Percentiles rank a stretch among this genome's conserved stretches.
phyloP scores from a whole-genome alignment of 441 rosid species.

The Gossypium davidsonii region DNA sequence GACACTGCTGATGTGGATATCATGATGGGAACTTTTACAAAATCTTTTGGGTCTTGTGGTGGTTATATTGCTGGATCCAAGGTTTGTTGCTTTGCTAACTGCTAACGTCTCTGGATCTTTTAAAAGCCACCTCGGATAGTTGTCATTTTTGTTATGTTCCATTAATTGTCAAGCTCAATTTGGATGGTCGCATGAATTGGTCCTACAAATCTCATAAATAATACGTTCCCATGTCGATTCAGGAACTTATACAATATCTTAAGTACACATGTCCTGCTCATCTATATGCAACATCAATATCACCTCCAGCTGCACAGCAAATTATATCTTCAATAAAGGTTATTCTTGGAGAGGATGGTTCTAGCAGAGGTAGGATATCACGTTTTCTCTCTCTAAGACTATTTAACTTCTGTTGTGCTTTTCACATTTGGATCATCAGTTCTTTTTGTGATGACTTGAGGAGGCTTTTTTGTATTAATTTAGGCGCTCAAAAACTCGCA shows the following conservation, averaged over 20 bases:
- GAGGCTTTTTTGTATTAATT: neutral
- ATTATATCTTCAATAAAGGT: slow-evolving; percentile 74
- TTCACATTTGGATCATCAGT: neutral
- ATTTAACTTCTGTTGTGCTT: neutral
- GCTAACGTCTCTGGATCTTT: neutral
- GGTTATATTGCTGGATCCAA: slow-evolving; percentile 88
- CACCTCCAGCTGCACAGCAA: slow-evolving; percentile 87
- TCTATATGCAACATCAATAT: slow-evolving; percentile 77
- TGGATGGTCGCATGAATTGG: neutral
- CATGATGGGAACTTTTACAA: slow-evolving; percentile 97
- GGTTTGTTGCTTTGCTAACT: slow-evolving; percentile 32
- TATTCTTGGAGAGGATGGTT: slow-evolving; percentile 81
- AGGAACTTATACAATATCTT: slow-evolving; percentile 73
- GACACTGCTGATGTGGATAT: slow-evolving; percentile 80
- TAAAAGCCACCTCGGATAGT: neutral
- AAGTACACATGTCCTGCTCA: slow-evolving; percentile 77
- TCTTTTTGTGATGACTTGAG: neutral
- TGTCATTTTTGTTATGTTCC: neutral
- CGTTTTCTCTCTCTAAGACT: neutral
- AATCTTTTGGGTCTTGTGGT: slow-evolving; percentile 89
- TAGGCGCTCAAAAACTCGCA: slow-evolving; percentile 84
- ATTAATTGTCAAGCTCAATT: neutral
- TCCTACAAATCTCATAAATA: neutral
- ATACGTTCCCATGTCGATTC: slow-evolving; percentile 5
- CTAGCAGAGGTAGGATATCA: slow-evolving; percentile 57